Base-by-base conservation (phyloP, 2,329 filamentous ascomycete species). In the Gaeumannomyces sp. region DNA sequence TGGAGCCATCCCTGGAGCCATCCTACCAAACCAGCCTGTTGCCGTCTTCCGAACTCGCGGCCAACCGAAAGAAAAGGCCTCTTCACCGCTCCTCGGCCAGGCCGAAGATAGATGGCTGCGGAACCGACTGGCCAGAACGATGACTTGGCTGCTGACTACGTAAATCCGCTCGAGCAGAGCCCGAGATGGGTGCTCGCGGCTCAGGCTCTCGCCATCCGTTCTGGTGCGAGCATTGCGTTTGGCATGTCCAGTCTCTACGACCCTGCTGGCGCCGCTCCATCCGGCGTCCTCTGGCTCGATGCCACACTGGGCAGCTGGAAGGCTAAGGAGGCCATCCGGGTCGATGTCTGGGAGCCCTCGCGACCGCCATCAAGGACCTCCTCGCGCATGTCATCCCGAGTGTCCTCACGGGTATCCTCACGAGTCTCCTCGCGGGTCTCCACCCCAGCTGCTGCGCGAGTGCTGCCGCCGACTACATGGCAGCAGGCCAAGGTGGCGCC, bases 131-230 rank as follows among this genome's bases (percentile, higher is more conserved):
- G 27, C 62, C 28, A 28, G 28, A n/a, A 38, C n/a, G 56, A 59
- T 22, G 62, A 38, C 1, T 35, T 60, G 31, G 35, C n/a, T 38
- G 68, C 67, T 22, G 70, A 68, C 38, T 70, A 70, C 57, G 66
- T 69, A 58, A 71, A 71, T n/a, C 69, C 68, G 3, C 67, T 68
- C 27, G 66, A 70, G 45, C 67, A 68, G 57, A 71, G 64, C 59
- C 67, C 69, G 2, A 70, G 70, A 28, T 73, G 72, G 72, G 64
- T 71, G 19, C 69, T 73, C 4, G 67, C 69, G 28, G 67, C 69
- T n/a, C 71, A 71, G 50, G 71, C 71, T 22, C 69, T 61, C n/a
- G 65, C 65, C 35, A 65, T 72, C 2, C 71, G 71, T 5, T 64
- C 67, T 2, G 65, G 67, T 13, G 70, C 70, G 11, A 65, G 63